Percentiles rank a stretch among this genome's conserved stretches.
Conservation (phyloP, 2,329 filamentous ascomycete genomes). For the Trichoderma afroharzianum region DNA sequence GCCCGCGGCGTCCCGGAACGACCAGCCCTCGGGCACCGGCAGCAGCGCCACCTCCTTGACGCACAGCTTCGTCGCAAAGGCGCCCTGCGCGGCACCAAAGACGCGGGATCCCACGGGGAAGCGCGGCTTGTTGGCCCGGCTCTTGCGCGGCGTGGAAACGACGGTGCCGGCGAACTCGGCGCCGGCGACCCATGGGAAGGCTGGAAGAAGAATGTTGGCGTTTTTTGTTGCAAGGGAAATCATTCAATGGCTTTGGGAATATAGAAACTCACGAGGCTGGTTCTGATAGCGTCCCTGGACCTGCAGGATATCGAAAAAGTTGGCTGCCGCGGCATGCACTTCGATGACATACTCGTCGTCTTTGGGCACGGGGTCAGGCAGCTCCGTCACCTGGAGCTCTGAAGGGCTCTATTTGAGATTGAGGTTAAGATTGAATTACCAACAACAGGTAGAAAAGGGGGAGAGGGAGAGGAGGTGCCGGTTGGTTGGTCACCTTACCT, state of each 20-base stretch:
- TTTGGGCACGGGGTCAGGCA: slow-evolving; percentile 70
- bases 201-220: slow-evolving; percentile 29
- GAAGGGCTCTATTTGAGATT: slow-evolving; percentile 61
- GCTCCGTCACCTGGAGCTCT: slow-evolving; percentile 70
- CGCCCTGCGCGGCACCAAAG: slow-evolving; percentile 83
- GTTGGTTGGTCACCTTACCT: slow-evolving; percentile 43
- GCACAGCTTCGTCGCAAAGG: slow-evolving; percentile 74
- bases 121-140: slow-evolving; percentile 40
- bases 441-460: too few species aligned
- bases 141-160: slow-evolving; percentile 57
- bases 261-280: slow-evolving; percentile 59
- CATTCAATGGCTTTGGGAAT: too few species aligned
- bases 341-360: slow-evolving; percentile 78
- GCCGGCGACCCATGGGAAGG: slow-evolving; percentile 83
- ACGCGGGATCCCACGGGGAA: slow-evolving; percentile 78
- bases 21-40: slow-evolving; percentile 77
- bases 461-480: not conserved
- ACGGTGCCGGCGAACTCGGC: slow-evolving; percentile 83
- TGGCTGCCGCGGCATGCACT: slow-evolving; percentile 82
- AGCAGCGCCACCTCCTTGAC: slow-evolving; percentile 65
- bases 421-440: not conserved
- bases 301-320: slow-evolving; percentile 97
- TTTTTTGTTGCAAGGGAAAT: not conserved
- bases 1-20: slow-evolving; percentile 78
- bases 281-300: slow-evolving; percentile 94